Conservation (phyloP, 129 eudicot species). For the Tagetes patula region DNA sequence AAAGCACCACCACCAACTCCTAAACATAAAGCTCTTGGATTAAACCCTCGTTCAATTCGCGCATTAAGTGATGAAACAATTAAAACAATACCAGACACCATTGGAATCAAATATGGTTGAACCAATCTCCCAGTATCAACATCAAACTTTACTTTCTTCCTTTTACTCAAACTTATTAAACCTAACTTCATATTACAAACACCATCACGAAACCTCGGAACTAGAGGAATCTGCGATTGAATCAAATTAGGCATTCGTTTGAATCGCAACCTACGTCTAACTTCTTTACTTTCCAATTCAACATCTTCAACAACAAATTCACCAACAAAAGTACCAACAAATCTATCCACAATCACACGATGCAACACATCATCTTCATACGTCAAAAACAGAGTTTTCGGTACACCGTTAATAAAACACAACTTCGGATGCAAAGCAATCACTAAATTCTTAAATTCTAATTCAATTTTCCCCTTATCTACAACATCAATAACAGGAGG, state of each 20-base stretch:
- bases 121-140: slow-evolving; percentile 54
- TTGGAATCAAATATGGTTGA: slow-evolving; percentile 80
- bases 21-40: slow-evolving; percentile 69
- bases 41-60: slow-evolving; percentile 31
- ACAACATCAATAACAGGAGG: not conserved
- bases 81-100: slow-evolving; percentile 72
- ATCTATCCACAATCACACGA: slow-evolving; percentile 45
- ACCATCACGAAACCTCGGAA: slow-evolving; percentile 20
- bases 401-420: slow-evolving; percentile 39
- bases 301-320: slow-evolving; percentile 82
- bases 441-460: slow-evolving; percentile 39
- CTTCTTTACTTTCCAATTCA: slow-evolving; percentile 47
- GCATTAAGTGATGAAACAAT: slow-evolving; percentile 42
- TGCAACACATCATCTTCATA: slow-evolving; percentile 64
- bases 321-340: slow-evolving; percentile 63
- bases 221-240: slow-evolving; percentile 58
- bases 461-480: slow-evolving; percentile 26
- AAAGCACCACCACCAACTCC: slow-evolving; percentile 98
- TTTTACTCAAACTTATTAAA: slow-evolving; percentile 26
- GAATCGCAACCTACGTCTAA: slow-evolving; percentile 83
- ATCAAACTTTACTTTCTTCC: slow-evolving; percentile 40
- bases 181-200: not conserved
- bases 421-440: slow-evolving; percentile 61
- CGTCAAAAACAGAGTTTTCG: slow-evolving; percentile 41
- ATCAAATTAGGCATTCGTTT: slow-evolving; percentile 85